phyloP scores from a whole-genome alignment of 2,329 filamentous ascomycete genomes.

The Ophidiomyces ophidiicola region DNA sequence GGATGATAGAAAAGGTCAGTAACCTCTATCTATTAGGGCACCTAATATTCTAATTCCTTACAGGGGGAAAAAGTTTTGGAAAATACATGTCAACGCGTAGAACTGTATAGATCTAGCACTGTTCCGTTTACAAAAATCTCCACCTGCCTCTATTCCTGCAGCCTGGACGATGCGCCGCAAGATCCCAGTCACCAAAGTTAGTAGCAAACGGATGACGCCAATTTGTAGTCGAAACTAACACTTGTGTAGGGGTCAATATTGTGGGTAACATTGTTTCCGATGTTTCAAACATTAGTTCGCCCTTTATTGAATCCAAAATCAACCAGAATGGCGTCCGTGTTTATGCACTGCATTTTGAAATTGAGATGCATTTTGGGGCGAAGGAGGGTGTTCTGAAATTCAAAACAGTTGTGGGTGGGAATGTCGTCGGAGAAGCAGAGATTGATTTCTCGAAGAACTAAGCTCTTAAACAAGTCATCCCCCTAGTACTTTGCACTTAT shows the following conservation, averaged over 20 bases:
- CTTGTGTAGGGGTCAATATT: neutral
- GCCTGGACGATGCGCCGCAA: neutral
- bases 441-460: conserved; percentile 4
- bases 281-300: conserved; percentile 4
- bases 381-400: conserved; percentile 9
- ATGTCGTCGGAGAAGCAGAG: neutral
- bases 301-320: neutral
- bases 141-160: conserved; percentile 1
- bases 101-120: conserved; percentile 7
- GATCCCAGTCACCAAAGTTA: neutral
- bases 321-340: neutral
- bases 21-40: neutral
- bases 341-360: conserved; percentile 5
- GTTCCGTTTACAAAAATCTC: neutral
- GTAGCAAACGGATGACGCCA: neutral
- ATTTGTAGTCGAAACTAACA: neutral
- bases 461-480: neutral
- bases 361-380: conserved; percentile 8
- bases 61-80: conserved; percentile 6
- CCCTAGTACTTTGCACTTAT: no score
- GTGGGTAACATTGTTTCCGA: conserved; percentile 3
- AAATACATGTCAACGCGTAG: conserved; percentile 1
- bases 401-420: neutral
- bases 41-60: neutral
- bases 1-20: conserved; percentile 11